A percentile compares a stretch with the other conserved stretches of the same genome.
These are phyloP conservation scores for Coniochaeta hoffmannii DNA, from an alignment of 2,329 filamentous ascomycete species.

Conservation along the genomic window DNA sequence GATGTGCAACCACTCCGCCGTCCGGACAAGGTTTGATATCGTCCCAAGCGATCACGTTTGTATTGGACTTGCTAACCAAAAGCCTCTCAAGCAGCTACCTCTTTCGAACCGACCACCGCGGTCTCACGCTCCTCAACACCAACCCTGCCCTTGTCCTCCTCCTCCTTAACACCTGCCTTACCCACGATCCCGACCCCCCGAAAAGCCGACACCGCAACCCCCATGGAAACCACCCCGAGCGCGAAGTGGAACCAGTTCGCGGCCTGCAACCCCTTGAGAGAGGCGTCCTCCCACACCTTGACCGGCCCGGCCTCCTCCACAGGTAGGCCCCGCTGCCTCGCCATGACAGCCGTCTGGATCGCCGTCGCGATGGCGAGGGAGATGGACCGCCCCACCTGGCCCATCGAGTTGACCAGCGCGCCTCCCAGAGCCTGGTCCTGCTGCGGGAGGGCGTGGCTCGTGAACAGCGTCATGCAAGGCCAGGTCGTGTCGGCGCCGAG, in stretches of 20 bases:
- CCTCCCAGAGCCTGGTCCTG: constrained; percentile 63
- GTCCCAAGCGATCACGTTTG: background rate
- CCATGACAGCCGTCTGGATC: constrained; percentile 56
- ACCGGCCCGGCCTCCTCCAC: constrained; percentile 37
- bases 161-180: constrained; percentile 19
- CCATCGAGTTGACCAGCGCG: constrained; percentile 59
- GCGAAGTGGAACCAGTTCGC: constrained; percentile 46
- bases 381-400: constrained; percentile 59
- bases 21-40: background rate
- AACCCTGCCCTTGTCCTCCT: background rate
- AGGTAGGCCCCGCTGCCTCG: constrained; percentile 32
- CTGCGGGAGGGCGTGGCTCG: constrained; percentile 51
- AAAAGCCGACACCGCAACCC: constrained; percentile 39
- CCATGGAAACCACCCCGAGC: constrained; percentile 33
- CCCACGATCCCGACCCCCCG: constrained; percentile 46
- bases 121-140: background rate
- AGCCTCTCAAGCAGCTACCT: background rate
- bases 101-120: background rate
- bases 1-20: too few relatives aligned
- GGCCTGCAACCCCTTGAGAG: constrained; percentile 39
- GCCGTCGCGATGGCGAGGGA: constrained; percentile 58
- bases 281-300: constrained; percentile 33
- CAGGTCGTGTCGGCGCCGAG: constrained; percentile 61
- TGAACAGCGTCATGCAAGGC: constrained; percentile 59
- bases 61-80: background rate